Evolutionary conservation across 331 rosid species (phyloP), one percentile per base, ranked within the genome.

Genomic region (Malus hybrid): DNA sequence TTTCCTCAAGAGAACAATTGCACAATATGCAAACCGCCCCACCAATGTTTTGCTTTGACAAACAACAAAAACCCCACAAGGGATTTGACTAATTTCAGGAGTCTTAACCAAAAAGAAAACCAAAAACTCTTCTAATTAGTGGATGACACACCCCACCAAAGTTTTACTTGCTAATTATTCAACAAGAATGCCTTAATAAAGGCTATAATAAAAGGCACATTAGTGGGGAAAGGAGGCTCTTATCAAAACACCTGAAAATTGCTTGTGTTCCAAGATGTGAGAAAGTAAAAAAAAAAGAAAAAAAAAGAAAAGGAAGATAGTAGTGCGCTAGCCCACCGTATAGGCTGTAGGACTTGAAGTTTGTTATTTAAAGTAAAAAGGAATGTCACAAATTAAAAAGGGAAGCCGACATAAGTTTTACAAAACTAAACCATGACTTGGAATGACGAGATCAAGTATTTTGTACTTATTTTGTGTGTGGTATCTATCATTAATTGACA

Each of bases 81-180:
- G 10, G 34, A 77, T 75, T 54, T 78, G 85, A 88, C 79, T 39
- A 76, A 61, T 57, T 73, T 86, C 48, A 64, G 42, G 29, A 78
- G 76, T 70, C 83, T 18, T 76, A 62, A 67, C 55, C 18, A 63
- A 29, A 29, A 19, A 46, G 52, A 55, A 79, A 57, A 60, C 75
- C 65, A 69, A 73, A 76, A 76, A 39, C 36, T 63, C 68, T 81
- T 82, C 85, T 79, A 71, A 75, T 73, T 67, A 85, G 92, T 86
- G 96, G 91, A 73, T 73, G 78, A 69, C 82, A 80, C 87, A 81
- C 79, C 80, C 89, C 88, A 81, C 85, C 82, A 68, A 85, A 78
- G 64, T 72, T 52, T 71, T 68, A 65, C 69, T 71, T 63, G 61
- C 55, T 42, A n/a, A 54, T 68, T 60, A 66, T 81, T 36, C 61